phyloP scores from a whole-genome alignment of 345 rosid genomes.

The Citrus inodora region DNA sequence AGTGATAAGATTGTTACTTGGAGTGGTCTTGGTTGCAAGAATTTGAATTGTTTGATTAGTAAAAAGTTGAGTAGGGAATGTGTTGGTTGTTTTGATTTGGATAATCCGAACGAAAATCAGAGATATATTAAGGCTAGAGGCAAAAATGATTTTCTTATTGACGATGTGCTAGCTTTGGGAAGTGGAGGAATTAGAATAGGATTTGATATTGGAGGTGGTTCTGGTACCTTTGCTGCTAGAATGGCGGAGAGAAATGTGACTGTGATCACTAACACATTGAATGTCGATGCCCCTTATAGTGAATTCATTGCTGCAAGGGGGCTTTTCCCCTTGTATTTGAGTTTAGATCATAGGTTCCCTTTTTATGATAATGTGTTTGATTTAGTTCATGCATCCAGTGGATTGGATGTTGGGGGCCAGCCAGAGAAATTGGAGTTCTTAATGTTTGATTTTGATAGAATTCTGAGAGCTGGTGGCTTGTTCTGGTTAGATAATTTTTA shows the following conservation, averaged over 20 bases:
- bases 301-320: constrained; percentile 90
- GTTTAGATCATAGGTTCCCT: constrained; percentile 89
- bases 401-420: constrained; percentile 63
- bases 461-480: constrained; percentile 77
- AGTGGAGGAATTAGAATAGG: constrained; percentile 78
- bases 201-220: constrained; percentile 81
- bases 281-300: constrained; percentile 70
- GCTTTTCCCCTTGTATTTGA: constrained; percentile 77
- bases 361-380: constrained; percentile 86
- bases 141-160: constrained; percentile 78
- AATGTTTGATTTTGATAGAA: constrained; percentile 88
- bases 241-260: constrained; percentile 95
- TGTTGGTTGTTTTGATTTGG: constrained; percentile 71
- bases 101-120: constrained; percentile 48
- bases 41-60: constrained; percentile 67
- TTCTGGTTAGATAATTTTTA: constrained; percentile 85
- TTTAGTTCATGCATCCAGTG: constrained; percentile 65
- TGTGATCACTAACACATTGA: constrained; percentile 61
- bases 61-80: constrained; percentile 81
- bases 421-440: constrained; percentile 85
- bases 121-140: constrained; percentile 64
- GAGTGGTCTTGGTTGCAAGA: constrained; percentile 92
- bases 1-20: constrained; percentile 77
- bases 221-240: constrained; percentile 86
- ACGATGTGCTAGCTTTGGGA: constrained; percentile 70